Conservation (phyloP, 805 yeast genomes). For the Saturnispora diversa region DNA sequence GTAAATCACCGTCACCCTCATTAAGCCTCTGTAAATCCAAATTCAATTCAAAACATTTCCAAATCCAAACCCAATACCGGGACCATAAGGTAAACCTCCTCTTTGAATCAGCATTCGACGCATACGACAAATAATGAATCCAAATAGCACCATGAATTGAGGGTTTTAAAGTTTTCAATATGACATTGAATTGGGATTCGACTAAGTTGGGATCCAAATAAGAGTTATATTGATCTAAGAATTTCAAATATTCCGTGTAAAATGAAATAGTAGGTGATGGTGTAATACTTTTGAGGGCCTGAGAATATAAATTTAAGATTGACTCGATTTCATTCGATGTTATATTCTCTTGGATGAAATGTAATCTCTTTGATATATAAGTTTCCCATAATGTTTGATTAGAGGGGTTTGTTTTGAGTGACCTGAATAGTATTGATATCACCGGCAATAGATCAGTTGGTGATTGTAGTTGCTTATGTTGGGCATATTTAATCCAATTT, state of each 20-base stretch:
- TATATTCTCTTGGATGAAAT: not conserved
- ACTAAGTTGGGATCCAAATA: not conserved
- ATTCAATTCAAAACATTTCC: not conserved
- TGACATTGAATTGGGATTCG: not conserved
- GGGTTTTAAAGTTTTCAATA: not conserved
- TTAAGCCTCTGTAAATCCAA: constrained; percentile 1
- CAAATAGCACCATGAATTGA: constrained; percentile 7
- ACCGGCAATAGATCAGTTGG: constrained; percentile 19
- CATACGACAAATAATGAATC: constrained; percentile 4
- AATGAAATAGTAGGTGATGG: constrained; percentile 3
- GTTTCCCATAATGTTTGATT: constrained; percentile 4
- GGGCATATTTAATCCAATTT: constrained; percentile 41
- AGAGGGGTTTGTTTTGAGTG: not conserved
- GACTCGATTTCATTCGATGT: not conserved
- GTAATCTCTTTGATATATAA: constrained; percentile 1
- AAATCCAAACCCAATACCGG: constrained; percentile 6
- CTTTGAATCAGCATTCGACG: not conserved
- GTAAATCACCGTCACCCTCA: constrained; percentile 1
- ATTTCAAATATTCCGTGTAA: constrained; percentile 1
- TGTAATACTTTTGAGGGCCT: constrained; percentile 1
- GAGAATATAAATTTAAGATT: constrained; percentile 1
- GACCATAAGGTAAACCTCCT: not conserved
- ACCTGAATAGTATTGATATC: not conserved
- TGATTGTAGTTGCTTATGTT: constrained; percentile 23
- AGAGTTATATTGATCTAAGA: not conserved